These are phyloP conservation scores for Debaryomycetaceae sp. DNA, from an alignment of 1,139 yeast species.

Conservation along the genomic window DNA sequence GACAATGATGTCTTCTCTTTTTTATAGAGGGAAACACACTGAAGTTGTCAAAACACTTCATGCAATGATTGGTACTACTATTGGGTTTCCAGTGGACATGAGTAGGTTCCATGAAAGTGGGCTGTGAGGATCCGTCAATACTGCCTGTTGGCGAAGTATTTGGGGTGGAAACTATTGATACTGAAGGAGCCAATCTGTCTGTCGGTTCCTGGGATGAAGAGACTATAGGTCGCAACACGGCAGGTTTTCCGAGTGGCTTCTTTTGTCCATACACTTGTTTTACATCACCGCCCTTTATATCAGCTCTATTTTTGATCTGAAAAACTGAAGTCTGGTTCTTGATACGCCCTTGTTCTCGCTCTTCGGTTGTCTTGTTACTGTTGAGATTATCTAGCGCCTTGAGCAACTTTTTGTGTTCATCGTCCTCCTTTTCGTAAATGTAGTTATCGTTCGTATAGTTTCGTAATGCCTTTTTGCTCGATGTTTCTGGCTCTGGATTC, in stretches of 20 bases:
- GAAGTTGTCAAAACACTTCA: slow-evolving; percentile 38
- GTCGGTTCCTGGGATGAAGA: neutral
- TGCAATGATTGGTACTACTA: slow-evolving; percentile 34
- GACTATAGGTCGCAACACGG: slow-evolving; percentile 35
- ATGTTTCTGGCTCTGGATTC: slow-evolving; percentile 3
- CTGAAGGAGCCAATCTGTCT: neutral
- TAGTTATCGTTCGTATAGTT: slow-evolving; percentile 18
- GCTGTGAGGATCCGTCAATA: neutral
- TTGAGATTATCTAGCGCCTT: slow-evolving; percentile 25
- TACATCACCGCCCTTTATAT: slow-evolving; percentile 8
- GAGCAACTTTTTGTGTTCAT: slow-evolving; percentile 11
- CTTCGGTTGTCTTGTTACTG: slow-evolving; percentile 21
- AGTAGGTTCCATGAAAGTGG: slow-evolving; percentile 27
- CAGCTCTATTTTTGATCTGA: slow-evolving; percentile 4
- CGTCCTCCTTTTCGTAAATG: slow-evolving; percentile 12
- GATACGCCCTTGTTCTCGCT: slow-evolving; percentile 10
- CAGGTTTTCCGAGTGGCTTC: slow-evolving; percentile 41
- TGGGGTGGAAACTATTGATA: neutral
- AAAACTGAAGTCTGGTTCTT: slow-evolving; percentile 2
- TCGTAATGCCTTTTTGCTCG: slow-evolving; percentile 8
- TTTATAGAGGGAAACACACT: slow-evolving; percentile 25
- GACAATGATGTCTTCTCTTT: slow-evolving; percentile 40
- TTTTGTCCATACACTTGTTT: slow-evolving; percentile 34
- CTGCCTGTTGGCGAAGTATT: neutral
- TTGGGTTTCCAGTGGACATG: slow-evolving; percentile 44